Conservation (phyloP, 108 stramenopile species). For the Fistulifera solaris region DNA sequence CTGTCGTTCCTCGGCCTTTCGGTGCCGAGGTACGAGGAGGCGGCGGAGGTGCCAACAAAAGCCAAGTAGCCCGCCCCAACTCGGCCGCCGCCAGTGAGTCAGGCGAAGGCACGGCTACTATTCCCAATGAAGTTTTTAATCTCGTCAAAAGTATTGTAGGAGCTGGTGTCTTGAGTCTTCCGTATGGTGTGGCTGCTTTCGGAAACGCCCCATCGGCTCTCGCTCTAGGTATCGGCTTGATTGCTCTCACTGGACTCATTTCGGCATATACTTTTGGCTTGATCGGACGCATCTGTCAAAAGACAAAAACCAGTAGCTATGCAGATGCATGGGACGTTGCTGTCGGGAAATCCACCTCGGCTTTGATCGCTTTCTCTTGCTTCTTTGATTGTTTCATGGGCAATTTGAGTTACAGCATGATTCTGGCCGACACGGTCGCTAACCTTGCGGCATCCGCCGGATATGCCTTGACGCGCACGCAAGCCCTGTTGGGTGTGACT, state of each 20-base stretch:
- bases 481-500: conserved; percentile 59
- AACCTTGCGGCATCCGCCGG: conserved; percentile 63
- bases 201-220: conserved; percentile 79
- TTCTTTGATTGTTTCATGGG: conserved; percentile 83
- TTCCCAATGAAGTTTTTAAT: conserved; percentile 84
- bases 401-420: conserved; percentile 89
- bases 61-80: no score
- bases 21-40: no score
- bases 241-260: conserved; percentile 69
- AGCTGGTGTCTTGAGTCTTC: conserved; percentile 86
- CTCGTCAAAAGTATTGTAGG: conserved; percentile 86
- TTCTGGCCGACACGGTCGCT: conserved; percentile 89
- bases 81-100: no score
- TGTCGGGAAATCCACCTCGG: conserved; percentile 52
- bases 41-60: no score
- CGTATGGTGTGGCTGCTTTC: conserved; percentile 92
- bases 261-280: conserved; percentile 88
- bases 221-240: conserved; percentile 70
- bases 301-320: conserved; percentile 79
- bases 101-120: conserved; percentile 25
- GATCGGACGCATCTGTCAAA: conserved; percentile 78
- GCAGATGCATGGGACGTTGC: conserved; percentile 87
- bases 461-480: conserved; percentile 49
- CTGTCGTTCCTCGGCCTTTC: no score
- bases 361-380: conserved; percentile 79